phyloP scores from a whole-genome alignment of 164 flowering plant genomes.

The Umbilicus rupestris region DNA sequence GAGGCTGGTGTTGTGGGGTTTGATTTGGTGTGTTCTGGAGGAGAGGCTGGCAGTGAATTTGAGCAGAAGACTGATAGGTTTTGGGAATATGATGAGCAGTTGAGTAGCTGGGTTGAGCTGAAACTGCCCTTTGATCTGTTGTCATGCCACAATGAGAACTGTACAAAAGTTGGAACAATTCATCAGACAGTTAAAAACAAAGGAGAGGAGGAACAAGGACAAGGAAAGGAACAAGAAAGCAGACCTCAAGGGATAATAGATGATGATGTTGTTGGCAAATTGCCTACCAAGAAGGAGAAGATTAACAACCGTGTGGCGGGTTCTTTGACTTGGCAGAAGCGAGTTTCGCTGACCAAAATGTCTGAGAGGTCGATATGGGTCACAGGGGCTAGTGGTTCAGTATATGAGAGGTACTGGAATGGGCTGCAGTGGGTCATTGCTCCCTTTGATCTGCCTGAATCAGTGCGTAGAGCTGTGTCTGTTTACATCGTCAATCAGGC shows the following conservation, averaged over 20 bases:
- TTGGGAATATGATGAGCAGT: conserved; percentile 58
- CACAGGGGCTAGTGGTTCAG: conserved; percentile 75
- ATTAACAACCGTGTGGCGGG: neutral
- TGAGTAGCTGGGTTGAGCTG: conserved; percentile 61
- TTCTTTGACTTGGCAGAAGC: conserved; percentile 42
- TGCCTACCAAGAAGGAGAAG: neutral
- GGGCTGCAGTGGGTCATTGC: conserved; percentile 86
- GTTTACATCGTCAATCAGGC: conserved; percentile 58
- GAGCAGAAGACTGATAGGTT: conserved; percentile 57
- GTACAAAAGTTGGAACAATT: conserved; percentile 51
- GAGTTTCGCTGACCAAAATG: conserved; percentile 58
- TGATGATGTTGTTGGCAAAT: conserved; percentile 15
- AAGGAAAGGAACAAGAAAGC: conserved; percentile 12
- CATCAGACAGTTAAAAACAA: conserved; percentile 12
- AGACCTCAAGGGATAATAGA: conserved; percentile 8
- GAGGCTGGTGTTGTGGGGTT: too few relatives aligned
- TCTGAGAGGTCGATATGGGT: conserved; percentile 70
- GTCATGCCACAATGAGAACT: conserved; percentile 50
- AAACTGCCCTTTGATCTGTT: conserved; percentile 61
- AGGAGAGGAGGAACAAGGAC: conserved; percentile 12
- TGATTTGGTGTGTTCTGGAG: too few relatives aligned
- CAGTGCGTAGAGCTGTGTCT: conserved; percentile 47
- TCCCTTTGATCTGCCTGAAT: conserved; percentile 59
- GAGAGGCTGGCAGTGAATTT: conserved; percentile 20
- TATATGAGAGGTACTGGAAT: conserved; percentile 91